Base-by-base conservation (phyloP, 257 asterid genomes). In the Petunia secreta region DNA sequence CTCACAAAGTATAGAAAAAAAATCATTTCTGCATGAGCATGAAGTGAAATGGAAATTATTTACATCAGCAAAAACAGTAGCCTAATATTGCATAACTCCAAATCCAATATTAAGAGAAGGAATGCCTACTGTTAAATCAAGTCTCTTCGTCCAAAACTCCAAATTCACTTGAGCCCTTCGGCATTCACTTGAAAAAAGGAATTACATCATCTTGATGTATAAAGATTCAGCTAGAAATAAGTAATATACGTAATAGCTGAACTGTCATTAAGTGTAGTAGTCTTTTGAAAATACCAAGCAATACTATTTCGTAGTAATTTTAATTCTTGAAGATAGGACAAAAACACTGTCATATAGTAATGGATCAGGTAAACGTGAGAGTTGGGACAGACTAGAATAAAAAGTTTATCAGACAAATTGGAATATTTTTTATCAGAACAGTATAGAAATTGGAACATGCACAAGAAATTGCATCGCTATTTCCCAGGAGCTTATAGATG, bases 181-280 rank as follows among this genome's bases (percentile, higher is more conserved):
- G 38, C 14, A 41, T 41, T 66, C 54, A 16, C 54, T 66, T 41
- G n/a, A 15, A 41, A 66, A 67, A 68, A 43, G 54, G 57, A 44
- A 68, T 43, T 68, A 7, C 55, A 43, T 4, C 57, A 68, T 52
- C 75, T 41, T 68, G 75, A 41, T 25, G n/a, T n/a, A 68, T 68
- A 68, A 25, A 43, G 52, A 68, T 68, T 66, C 14, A 68, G 53
- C 57, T 43, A 8, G 75, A 67, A 0, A 43, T n/a, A 43, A n/a
- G 53, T 40, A 40, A 13, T 39, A 66, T 6, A 66, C 53, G 15
- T 40, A 14, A 41, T 15, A 37, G 44, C 41, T 52, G 15, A 40
- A 40, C 1, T 40, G 57, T 8, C 57, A 66, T 66, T 14, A 41
- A 41, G 57, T 68, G 57, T 39, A 67, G 55, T 43, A 6, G 75